A percentile compares a stretch with the other conserved stretches of the same genome.
Evolutionary conservation across 345 rosid genomes (phyloP).

Genomic region (Triadica sebifera): DNA sequence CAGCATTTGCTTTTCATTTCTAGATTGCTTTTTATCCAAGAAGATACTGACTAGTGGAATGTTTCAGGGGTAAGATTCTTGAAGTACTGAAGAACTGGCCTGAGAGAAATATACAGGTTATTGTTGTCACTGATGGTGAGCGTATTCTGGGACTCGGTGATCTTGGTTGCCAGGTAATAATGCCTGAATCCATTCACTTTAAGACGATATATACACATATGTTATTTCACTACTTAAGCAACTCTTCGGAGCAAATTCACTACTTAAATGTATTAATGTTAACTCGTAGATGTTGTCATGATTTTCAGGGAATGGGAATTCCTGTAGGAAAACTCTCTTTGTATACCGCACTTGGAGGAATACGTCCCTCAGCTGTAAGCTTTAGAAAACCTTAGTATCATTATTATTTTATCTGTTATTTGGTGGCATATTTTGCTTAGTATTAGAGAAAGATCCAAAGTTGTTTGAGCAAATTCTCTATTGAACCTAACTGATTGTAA

Average conservation of each 20-base stretch:
- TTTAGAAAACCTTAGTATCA: neutral
- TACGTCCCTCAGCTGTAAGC: slow-evolving; percentile 36
- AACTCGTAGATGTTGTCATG: neutral
- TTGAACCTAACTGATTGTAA: neutral
- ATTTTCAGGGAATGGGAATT: slow-evolving; percentile 38
- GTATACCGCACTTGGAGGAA: slow-evolving; percentile 36
- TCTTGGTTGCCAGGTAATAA: slow-evolving; percentile 95
- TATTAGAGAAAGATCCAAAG: neutral
- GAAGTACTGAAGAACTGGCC: slow-evolving; percentile 97
- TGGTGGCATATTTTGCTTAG: neutral
- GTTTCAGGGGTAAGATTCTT: slow-evolving; percentile 78
- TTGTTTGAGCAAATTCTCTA: neutral
- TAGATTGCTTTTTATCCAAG: slow-evolving; percentile 7
- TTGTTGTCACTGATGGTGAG: slow-evolving; percentile 98
- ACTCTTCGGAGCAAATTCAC: neutral
- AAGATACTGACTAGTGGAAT: slow-evolving; percentile 15
- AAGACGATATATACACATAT: neutral
- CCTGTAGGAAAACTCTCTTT: slow-evolving; percentile 37
- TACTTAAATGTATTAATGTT: neutral
- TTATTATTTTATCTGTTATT: neutral
- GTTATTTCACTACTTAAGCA: neutral
- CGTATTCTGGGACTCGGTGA: slow-evolving; percentile 95
- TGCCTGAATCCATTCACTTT: neutral
- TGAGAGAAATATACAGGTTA: slow-evolving; percentile 83
- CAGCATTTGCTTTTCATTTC: neutral